Conservation (phyloP, 2,329 filamentous ascomycete genomes). For the Bipolaris oryzae region DNA sequence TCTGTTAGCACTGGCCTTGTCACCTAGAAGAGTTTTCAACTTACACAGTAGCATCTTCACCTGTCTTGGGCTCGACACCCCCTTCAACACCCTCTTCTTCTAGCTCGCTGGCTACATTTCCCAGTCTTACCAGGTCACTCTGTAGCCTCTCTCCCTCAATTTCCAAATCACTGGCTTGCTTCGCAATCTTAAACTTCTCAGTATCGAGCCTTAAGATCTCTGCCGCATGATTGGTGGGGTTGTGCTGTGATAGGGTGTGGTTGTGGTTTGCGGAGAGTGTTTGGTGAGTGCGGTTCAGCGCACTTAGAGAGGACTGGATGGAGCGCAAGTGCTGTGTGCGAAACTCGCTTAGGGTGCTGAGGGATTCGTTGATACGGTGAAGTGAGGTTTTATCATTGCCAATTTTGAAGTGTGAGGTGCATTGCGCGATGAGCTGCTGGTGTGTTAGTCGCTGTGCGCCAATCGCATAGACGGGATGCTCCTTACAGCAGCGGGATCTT, state of each 20-base stretch:
- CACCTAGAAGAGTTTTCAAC: conserved; percentile 22
- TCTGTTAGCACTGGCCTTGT: neutral
- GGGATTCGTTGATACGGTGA: conserved; percentile 80
- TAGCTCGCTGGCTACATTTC: conserved; percentile 76
- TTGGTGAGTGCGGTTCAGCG: conserved; percentile 75
- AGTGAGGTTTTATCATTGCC: conserved; percentile 84
- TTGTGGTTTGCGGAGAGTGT: conserved; percentile 76
- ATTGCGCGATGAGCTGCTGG: conserved; percentile 82
- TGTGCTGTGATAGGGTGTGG: conserved; percentile 76
- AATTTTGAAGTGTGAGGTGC: conserved; percentile 94
- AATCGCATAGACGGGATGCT: conserved; percentile 1
- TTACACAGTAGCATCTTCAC: conserved; percentile 57
- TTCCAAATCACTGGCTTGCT: conserved; percentile 85
- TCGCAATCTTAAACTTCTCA: conserved; percentile 93
- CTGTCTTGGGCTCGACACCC: conserved; percentile 58
- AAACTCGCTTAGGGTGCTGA: conserved; percentile 81
- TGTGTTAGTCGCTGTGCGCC: conserved; percentile 19
- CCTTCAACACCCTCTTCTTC: conserved; percentile 89
- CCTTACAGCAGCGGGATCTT: conserved; percentile 83
- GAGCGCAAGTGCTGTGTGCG: conserved; percentile 72
- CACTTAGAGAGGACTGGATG: conserved; percentile 49
- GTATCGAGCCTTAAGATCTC: conserved; percentile 88
- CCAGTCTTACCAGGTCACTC: conserved; percentile 75
- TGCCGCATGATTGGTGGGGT: conserved; percentile 77
- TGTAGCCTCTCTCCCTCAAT: conserved; percentile 93